Evolutionary conservation across 495 filamentous ascomycete genomes (phyloP).

Genomic region (Aspergillus mulundensis): DNA sequence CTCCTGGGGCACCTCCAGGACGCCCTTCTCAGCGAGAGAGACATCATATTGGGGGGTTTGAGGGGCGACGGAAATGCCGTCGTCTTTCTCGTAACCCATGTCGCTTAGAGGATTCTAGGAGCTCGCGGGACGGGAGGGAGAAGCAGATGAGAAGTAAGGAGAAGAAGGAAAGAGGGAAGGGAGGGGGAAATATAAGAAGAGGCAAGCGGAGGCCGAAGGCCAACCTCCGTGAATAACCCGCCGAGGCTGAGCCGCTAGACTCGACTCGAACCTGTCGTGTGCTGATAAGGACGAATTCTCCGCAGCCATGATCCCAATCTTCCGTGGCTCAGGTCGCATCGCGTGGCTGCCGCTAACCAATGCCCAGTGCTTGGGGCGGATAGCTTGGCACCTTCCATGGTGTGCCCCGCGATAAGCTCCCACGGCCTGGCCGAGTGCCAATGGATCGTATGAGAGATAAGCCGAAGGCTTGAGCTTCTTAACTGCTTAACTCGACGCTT

Average conservation of each 20-base stretch:
- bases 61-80: conserved; percentile 16
- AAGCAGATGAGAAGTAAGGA: background rate
- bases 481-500: background rate
- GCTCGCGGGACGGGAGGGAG: background rate
- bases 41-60: conserved; percentile 24
- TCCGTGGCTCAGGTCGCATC: background rate
- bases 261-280: background rate
- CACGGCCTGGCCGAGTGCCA: background rate
- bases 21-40: conserved; percentile 22
- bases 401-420: background rate
- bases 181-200: background rate
- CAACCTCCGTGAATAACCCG: background rate
- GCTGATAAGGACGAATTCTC: background rate
- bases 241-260: background rate
- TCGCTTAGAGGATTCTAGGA: background rate
- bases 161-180: background rate
- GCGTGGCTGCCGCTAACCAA: background rate
- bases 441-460: background rate
- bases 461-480: background rate
- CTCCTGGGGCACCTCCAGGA: conserved; percentile 19
- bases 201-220: background rate
- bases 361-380: background rate
- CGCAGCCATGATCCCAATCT: background rate
- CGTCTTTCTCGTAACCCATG: conserved; percentile 18
- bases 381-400: background rate